Percentiles rank a stretch among this genome's conserved stretches.
phyloP scores from a whole-genome alignment of 768 basidiomycete species.

The Suillus bovinus region DNA sequence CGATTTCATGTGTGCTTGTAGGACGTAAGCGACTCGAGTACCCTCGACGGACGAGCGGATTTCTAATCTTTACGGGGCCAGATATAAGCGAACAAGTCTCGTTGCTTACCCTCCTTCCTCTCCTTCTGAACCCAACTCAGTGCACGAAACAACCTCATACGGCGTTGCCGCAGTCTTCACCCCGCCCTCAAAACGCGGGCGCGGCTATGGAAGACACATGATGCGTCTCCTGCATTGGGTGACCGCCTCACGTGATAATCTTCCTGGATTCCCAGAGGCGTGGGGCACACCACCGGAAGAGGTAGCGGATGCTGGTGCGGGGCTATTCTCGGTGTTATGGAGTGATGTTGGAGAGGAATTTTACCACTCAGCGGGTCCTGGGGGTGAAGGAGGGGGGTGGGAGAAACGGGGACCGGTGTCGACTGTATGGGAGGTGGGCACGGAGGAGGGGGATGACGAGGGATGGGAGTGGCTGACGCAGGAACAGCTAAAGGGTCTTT shows the following conservation, averaged over 20 bases:
- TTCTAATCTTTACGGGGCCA: constrained; percentile 17
- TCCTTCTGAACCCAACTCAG: constrained; percentile 1
- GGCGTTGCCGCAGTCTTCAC: constrained; percentile 61
- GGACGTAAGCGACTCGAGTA: constrained; percentile 47
- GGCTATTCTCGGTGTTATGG: constrained; percentile 52
- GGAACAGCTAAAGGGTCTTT: constrained; percentile 36
- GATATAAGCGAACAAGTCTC: constrained; percentile 35
- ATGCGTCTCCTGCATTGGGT: constrained; percentile 65
- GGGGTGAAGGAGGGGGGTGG: constrained; percentile 43
- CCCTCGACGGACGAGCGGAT: background rate
- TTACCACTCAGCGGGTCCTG: constrained; percentile 45
- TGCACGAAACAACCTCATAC: constrained; percentile 45
- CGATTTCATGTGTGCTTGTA: constrained; percentile 60
- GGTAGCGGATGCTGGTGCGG: constrained; percentile 39
- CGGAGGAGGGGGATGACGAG: constrained; percentile 1
- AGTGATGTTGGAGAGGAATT: constrained; percentile 52
- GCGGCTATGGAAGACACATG: constrained; percentile 63
- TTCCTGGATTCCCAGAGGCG: constrained; percentile 37
- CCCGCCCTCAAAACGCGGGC: constrained; percentile 45
- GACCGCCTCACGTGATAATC: constrained; percentile 36
- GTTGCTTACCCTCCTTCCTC: constrained; percentile 27
- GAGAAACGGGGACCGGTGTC: constrained; percentile 34
- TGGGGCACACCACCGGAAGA: constrained; percentile 47
- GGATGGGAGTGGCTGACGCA: constrained; percentile 36
- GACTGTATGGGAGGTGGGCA: constrained; percentile 41